These are phyloP conservation scores for Pseudogymnoascus sp. DNA, from an alignment of 2,329 filamentous ascomycete genomes.

Conservation along the genomic window DNA sequence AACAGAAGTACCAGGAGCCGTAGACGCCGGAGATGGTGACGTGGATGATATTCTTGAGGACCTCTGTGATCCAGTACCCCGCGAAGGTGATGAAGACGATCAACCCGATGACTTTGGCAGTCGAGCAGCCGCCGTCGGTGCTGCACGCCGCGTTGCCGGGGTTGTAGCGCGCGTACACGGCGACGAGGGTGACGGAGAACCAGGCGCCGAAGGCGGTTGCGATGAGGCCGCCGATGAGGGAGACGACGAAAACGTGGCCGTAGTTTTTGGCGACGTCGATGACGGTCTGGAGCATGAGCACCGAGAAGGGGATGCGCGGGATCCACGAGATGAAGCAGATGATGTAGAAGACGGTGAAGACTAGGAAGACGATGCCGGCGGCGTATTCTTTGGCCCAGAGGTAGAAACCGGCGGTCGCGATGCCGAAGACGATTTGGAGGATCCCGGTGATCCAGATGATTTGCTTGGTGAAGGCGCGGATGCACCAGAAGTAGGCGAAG, in stretches of 20 bases:
- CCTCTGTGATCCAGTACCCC: slow-evolving; percentile 90
- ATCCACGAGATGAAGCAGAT: slow-evolving; percentile 88
- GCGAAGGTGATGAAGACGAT: slow-evolving; percentile 84
- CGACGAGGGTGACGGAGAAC: slow-evolving; percentile 78
- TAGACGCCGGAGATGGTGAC: slow-evolving; percentile 82
- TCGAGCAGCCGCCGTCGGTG: slow-evolving; percentile 50
- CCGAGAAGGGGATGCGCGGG: slow-evolving; percentile 79
- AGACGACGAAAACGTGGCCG: slow-evolving; percentile 81
- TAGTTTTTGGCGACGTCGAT: slow-evolving; percentile 78
- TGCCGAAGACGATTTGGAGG: slow-evolving; percentile 71
- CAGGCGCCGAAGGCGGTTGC: slow-evolving; percentile 72
- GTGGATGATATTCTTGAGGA: slow-evolving; percentile 89
- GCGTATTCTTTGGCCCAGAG: slow-evolving; percentile 60
- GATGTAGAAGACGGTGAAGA: slow-evolving; percentile 72
- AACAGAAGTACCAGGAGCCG: slow-evolving; percentile 85
- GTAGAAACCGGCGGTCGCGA: slow-evolving; percentile 85
- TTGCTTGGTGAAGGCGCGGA: slow-evolving; percentile 72
- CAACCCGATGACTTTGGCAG: slow-evolving; percentile 71
- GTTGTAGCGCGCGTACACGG: slow-evolving; percentile 77
- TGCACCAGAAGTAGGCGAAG: slow-evolving; percentile 65
- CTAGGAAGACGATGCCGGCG: slow-evolving; percentile 76
- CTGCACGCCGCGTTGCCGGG: slow-evolving; percentile 45
- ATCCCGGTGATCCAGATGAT: slow-evolving; percentile 93
- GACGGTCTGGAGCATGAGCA: slow-evolving; percentile 76
- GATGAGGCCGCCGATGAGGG: slow-evolving; percentile 69